Conservation (phyloP, 352 stramenopile species). For the Phytophthora idaei region DNA sequence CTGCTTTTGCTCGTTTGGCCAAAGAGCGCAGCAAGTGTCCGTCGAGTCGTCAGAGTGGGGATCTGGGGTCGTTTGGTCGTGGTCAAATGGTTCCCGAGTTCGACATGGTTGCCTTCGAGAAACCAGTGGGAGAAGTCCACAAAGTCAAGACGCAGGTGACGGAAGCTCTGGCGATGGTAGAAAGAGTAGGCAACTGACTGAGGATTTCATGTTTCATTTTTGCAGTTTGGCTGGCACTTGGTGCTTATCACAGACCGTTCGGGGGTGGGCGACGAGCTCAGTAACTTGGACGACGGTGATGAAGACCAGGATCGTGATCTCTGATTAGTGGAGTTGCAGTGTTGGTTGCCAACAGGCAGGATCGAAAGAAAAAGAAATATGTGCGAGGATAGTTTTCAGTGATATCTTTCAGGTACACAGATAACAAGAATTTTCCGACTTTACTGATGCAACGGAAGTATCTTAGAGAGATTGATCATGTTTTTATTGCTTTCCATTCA, state of each 20-base stretch:
- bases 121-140: slow-evolving; percentile 71
- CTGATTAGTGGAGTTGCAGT: not conserved
- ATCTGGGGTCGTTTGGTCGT: slow-evolving; percentile 72
- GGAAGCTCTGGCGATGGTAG: not conserved
- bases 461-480: too few species aligned
- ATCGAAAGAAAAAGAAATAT: not conserved
- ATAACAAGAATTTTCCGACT: too few species aligned
- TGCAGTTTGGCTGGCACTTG: slow-evolving; percentile 84
- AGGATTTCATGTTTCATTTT: slow-evolving; percentile 2
- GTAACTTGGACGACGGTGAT: slow-evolving; percentile 25
- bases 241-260: slow-evolving; percentile 72
- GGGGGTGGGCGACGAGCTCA: slow-evolving; percentile 44
- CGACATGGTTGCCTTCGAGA: slow-evolving; percentile 74
- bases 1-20: slow-evolving; percentile 47
- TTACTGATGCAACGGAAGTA: too few species aligned
- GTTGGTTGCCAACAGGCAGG: not conserved
- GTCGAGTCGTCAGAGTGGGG: slow-evolving; percentile 64
- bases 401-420: not conserved
- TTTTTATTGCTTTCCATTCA: too few species aligned
- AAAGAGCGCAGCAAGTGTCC: slow-evolving; percentile 78
- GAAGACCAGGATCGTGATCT: slow-evolving; percentile 33
- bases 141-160: slow-evolving; percentile 78
- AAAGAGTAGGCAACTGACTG: not conserved
- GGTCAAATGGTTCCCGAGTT: slow-evolving; percentile 83
- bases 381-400: too few species aligned